A percentile compares a stretch with the other conserved stretches of the same genome.
Conservation (phyloP, 2,329 filamentous ascomycete species). For the Neocatenulostroma microsporum region DNA sequence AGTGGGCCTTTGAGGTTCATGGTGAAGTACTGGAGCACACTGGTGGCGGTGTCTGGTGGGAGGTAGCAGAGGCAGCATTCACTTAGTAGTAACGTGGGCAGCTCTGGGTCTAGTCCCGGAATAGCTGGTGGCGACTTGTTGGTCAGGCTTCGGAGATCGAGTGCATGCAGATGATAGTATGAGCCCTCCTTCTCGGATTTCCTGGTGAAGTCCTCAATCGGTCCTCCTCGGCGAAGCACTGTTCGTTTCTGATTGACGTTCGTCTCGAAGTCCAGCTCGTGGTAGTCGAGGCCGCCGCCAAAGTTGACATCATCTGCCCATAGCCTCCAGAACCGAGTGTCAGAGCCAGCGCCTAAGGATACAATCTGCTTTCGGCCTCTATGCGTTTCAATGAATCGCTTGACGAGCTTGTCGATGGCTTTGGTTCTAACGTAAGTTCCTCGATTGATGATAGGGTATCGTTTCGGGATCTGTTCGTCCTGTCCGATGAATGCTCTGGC, state of each 20-base stretch:
- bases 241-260: constrained; percentile 41
- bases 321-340: constrained; percentile 78
- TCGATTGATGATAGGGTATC: constrained; percentile 89
- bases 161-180: constrained; percentile 47
- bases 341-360: constrained; percentile 86
- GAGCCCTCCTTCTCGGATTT: constrained; percentile 19
- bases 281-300: constrained; percentile 47
- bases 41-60: constrained; percentile 53
- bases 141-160: constrained; percentile 61
- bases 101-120: constrained; percentile 42
- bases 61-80: constrained; percentile 96
- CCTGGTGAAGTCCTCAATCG: constrained; percentile 14
- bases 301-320: constrained; percentile 43
- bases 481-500: constrained; percentile 58
- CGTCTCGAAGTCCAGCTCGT: constrained; percentile 81
- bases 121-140: constrained; percentile 23
- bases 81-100: constrained; percentile 80
- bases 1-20: constrained; percentile 37
- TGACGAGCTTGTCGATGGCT: constrained; percentile 70
- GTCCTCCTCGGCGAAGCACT: constrained; percentile 16
- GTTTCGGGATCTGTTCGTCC: constrained; percentile 46
- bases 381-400: constrained; percentile 53
- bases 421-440: constrained; percentile 86
- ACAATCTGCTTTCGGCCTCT: constrained; percentile 58
- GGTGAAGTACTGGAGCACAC: constrained; percentile 33